Base-by-base conservation (phyloP, 2,329 filamentous ascomycete genomes). In the Cryphonectria carpinicola region DNA sequence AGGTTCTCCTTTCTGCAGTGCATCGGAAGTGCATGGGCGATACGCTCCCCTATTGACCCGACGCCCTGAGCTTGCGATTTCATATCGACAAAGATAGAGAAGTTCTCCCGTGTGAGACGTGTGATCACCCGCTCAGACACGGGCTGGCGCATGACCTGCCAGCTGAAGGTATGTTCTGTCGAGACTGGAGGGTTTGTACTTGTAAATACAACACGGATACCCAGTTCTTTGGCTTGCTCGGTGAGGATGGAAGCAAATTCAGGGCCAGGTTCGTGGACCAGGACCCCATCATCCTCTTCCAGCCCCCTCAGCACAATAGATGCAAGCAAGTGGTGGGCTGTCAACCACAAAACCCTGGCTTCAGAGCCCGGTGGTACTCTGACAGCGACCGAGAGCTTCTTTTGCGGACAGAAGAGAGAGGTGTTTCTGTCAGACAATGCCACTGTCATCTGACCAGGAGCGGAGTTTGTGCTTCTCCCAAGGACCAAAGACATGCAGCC, bases 1-100 rank as follows among this genome's bases (percentile, higher is more conserved):
- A 58, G 19, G 28, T 32, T 58, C n/a, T 58, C 54, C n/a, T 58
- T 58, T 58, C 54, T 58, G 54, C 54, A 58, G 28, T 32, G n/a
- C n/a, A 10, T 58, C 28, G 54, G 54, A 22, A 25, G 19, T 22
- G 28, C 54, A 3, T 25, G n/a, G 28, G 8, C 54, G 8, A 58
- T 58, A 8, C 54, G 54, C 54, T 32, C n/a, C n/a, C 54, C 54
- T 13, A 32, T 58, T 1, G n/a, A 58, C 6, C 54, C n/a, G 54
- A 25, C 11, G 8, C n/a, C n/a, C n/a, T 58, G 19, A 14, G 54
- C 2, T 32, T 58, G 54, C 6, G 19, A 7, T 32, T 25, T 58
- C 54, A 58, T 58, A 32, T 58, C 54, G 54, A 58, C 19, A 25
- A 58, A 58, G 13, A 32, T 19, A 25, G 54, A n/a, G 22, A 28